Evolutionary conservation across 441 rosid species (phyloP).

Genomic region (Lepidium campestre): DNA sequence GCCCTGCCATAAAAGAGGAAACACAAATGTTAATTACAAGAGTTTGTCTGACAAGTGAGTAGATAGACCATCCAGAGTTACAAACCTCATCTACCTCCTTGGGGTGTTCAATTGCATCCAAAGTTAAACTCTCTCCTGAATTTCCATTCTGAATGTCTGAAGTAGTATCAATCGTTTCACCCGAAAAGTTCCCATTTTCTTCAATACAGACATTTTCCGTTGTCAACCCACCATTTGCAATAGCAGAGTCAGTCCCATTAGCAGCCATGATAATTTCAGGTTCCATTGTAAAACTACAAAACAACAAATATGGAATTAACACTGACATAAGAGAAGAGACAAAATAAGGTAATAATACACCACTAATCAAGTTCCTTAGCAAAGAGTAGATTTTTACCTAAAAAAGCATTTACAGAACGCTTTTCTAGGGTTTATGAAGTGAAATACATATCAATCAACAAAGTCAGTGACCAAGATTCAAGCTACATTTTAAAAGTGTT

Average conservation of each 20-base stretch:
- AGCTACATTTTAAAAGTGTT: neutral
- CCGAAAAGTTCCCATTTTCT: slow-evolving; percentile 31
- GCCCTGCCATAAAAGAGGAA: slow-evolving; percentile 26
- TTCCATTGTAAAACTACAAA: slow-evolving; percentile 59
- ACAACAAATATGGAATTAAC: slow-evolving; percentile 10
- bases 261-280: slow-evolving; percentile 29
- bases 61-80: neutral
- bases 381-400: neutral
- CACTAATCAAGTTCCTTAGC: neutral
- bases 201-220: slow-evolving; percentile 15
- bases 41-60: neutral
- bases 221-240: slow-evolving; percentile 26
- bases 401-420: neutral
- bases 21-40: neutral
- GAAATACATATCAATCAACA: slow-evolving; percentile 6
- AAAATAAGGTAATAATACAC: neutral
- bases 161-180: slow-evolving; percentile 9
- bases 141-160: slow-evolving; percentile 29
- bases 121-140: slow-evolving; percentile 27
- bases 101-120: slow-evolving; percentile 32
- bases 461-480: slow-evolving; percentile 11
- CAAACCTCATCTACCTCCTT: slow-evolving; percentile 25
- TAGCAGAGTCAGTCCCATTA: slow-evolving; percentile 45
- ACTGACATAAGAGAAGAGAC: neutral
- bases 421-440: neutral